Evolutionary conservation across 2,329 filamentous ascomycete species (phyloP).

Genomic region (Nemania bipapillata): DNA sequence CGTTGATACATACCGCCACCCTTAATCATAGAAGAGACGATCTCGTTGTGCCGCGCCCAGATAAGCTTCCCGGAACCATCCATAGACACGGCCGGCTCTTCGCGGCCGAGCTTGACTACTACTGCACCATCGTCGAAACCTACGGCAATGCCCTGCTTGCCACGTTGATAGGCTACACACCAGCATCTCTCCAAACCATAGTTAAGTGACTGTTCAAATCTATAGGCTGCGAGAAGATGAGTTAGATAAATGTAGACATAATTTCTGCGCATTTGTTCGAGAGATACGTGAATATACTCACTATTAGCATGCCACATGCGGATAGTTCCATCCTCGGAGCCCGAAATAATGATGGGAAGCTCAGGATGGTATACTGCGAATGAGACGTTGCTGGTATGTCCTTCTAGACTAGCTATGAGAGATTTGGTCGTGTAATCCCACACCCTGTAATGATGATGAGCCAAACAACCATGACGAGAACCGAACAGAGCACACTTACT

Average conservation of each 20-base stretch:
- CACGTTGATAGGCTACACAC: slow-evolving; percentile 96
- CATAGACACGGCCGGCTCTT: slow-evolving; percentile 98
- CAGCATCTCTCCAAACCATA: slow-evolving; percentile 96
- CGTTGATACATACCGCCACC: slow-evolving; percentile 68
- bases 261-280: not conserved
- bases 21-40: slow-evolving; percentile 94
- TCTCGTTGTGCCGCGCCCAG: slow-evolving; percentile 94
- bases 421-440: slow-evolving; percentile 99
- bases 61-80: slow-evolving; percentile 94
- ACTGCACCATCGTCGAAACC: slow-evolving; percentile 98
- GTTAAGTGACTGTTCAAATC: slow-evolving; percentile 93
- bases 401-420: slow-evolving; percentile 93
- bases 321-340: slow-evolving; percentile 95
- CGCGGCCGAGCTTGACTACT: slow-evolving; percentile 95
- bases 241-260: slow-evolving; percentile 21
- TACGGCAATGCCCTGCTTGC: slow-evolving; percentile 91
- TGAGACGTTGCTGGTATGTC: slow-evolving; percentile 96
- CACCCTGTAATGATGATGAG: slow-evolving; percentile 57
- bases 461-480: not conserved
- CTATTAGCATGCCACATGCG: slow-evolving; percentile 98
- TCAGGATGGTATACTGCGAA: slow-evolving; percentile 98
- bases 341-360: slow-evolving; percentile 94
- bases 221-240: slow-evolving; percentile 66
- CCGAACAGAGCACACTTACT: slow-evolving; percentile 55
- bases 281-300: slow-evolving; percentile 17